Conservation (phyloP, 805 yeast genomes). For the Zygosaccharomyces siamensis region DNA sequence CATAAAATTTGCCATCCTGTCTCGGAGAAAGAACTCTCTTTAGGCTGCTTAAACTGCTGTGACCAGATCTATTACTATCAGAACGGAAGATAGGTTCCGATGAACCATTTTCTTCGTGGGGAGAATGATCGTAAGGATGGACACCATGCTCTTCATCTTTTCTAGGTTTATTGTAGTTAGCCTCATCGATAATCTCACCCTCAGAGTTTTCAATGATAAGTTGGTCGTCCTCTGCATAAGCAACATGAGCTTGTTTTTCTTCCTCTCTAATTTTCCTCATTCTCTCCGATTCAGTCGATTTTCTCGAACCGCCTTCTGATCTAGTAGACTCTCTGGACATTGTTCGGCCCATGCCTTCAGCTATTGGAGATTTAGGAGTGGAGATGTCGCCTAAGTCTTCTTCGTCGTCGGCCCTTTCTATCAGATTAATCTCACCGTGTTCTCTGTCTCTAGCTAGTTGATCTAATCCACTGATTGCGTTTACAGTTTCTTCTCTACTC, state of each 20-base stretch:
- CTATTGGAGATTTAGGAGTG: neutral
- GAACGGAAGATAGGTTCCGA: constrained; percentile 5
- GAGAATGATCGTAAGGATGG: constrained; percentile 6
- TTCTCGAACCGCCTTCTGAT: constrained; percentile 7
- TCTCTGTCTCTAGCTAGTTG: constrained; percentile 8
- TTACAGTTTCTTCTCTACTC: constrained; percentile 12
- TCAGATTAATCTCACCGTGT: constrained; percentile 5
- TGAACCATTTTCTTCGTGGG: neutral
- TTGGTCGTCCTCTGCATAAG: constrained; percentile 64
- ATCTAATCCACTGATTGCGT: constrained; percentile 13
- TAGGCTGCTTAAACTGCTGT: constrained; percentile 31
- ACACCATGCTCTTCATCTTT: constrained; percentile 26
- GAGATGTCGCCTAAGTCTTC: neutral
- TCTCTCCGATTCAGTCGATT: constrained; percentile 17
- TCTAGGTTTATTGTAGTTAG: constrained; percentile 34
- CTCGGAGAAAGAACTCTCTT: constrained; percentile 24
- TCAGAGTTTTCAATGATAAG: constrained; percentile 75
- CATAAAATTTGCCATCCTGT: constrained; percentile 16
- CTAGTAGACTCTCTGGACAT: constrained; percentile 2
- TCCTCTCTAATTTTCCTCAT: constrained; percentile 24
- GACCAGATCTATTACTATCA: constrained; percentile 24
- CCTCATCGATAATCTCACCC: constrained; percentile 72
- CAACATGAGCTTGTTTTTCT: constrained; percentile 35
- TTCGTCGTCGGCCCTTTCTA: constrained; percentile 3
- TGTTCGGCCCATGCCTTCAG: constrained; percentile 9